Evolutionary conservation across 345 rosid species (phyloP), one percentile per base, ranked within the genome.

Genomic region (Citrus medica): DNA sequence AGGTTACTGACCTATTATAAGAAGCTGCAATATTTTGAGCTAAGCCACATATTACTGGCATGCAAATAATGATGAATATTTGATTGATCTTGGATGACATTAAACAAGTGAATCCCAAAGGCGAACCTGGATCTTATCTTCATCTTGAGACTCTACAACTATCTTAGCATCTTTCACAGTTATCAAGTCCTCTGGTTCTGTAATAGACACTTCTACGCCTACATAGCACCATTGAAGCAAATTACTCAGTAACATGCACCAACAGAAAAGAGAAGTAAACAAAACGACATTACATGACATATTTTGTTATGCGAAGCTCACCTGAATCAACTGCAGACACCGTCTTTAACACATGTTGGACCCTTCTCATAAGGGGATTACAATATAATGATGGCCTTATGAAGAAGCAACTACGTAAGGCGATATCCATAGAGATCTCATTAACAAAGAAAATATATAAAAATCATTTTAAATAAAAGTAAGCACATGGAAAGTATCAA

Each of bases 181-280:
- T 74, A 89, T 79, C 58, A 67, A 81, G 65, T 84, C 90, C 67
- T 84, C 83, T 16, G 84, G 76, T 59, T 86, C 90, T 2, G 88
- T 65, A 63, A 90, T 82, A 17, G 92, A 80, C 55, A 92, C 82
- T 82, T 90, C 92, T 37, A 89, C 60, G 67, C 92, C 92, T 46
- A 46, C 84, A 63, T 69, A 64, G 71, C 21, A 75, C 37, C 55
- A 63, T 62, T 65, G 40, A 24, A 51, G 3, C 32, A 38, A 6
- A 33, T 60, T 7, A 55, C 53, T 25, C 2, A 62, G 27, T 27
- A 28, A 19, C 32, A 38, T 60, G 37, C 12, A 25, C 51, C 21
- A 53, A 53, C 59, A 28, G 60, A 37, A 53, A 25, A 5, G 13
- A 21, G 25, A 30, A 28, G 40, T 12, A 42, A 64, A 55, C 59